Conservation (phyloP, 805 yeast genomes). For the Candida coquimbonensis region DNA sequence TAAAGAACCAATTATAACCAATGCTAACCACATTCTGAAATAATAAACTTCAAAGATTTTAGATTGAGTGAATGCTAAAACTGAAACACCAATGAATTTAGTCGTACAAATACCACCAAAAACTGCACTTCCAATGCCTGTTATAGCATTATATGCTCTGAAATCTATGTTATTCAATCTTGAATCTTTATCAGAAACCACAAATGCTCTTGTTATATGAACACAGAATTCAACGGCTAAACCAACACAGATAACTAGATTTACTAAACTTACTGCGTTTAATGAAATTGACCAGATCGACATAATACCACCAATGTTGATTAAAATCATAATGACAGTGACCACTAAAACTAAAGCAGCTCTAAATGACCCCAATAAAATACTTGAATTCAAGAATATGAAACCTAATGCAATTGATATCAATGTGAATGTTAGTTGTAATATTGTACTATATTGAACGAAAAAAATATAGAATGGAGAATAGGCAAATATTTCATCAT, state of each 20-base stretch:
- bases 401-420: slow-evolving; percentile 44
- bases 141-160: slow-evolving; percentile 50
- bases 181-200: slow-evolving; percentile 29
- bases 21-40: slow-evolving; percentile 88
- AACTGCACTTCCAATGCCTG: slow-evolving; percentile 83
- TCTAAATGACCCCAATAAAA: slow-evolving; percentile 59
- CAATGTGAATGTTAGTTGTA: slow-evolving; percentile 49
- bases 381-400: slow-evolving; percentile 45
- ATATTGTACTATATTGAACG: slow-evolving; percentile 73
- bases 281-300: slow-evolving; percentile 65
- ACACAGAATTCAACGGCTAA: slow-evolving; percentile 89
- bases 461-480: slow-evolving; percentile 91
- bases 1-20: slow-evolving; percentile 67
- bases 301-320: slow-evolving; percentile 78
- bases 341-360: slow-evolving; percentile 50
- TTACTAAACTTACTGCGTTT: slow-evolving; percentile 86
- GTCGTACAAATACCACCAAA: slow-evolving; percentile 87
- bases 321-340: slow-evolving; percentile 57
- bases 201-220: slow-evolving; percentile 75
- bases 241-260: slow-evolving; percentile 87
- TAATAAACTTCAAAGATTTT: slow-evolving; percentile 87
- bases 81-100: slow-evolving; percentile 79
- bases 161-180: slow-evolving; percentile 24
- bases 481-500: slow-evolving; percentile 69
- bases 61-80: slow-evolving; percentile 80